Percentiles rank a stretch among this genome's conserved stretches.
These are phyloP conservation scores for Mycena vulgaris DNA, from an alignment of 768 basidiomycete species.

Conservation along the genomic window DNA sequence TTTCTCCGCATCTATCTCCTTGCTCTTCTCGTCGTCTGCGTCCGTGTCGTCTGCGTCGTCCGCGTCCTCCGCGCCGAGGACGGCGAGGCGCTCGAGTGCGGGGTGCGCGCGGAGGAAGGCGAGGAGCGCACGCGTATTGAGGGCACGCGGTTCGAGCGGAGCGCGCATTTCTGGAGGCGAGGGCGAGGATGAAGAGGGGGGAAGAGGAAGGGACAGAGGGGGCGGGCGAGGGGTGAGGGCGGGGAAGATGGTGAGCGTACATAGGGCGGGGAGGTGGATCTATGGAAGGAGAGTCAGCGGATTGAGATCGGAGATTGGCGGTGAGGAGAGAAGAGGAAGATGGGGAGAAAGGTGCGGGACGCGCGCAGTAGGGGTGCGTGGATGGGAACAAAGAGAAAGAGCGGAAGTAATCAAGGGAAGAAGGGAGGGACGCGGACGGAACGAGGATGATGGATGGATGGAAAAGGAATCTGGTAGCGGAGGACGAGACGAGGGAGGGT, in stretches of 20 bases:
- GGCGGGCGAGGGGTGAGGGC: background rate
- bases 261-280: slow-evolving; percentile 26
- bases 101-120: slow-evolving; percentile 36
- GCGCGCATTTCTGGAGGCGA: background rate
- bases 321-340: background rate
- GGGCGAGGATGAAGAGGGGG: background rate
- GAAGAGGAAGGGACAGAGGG: background rate
- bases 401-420: too few species aligned
- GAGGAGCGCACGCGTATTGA: slow-evolving; percentile 21
- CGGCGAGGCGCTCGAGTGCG: slow-evolving; percentile 35
- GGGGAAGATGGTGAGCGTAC: slow-evolving; percentile 31
- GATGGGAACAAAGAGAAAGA: too few species aligned
- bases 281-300: background rate
- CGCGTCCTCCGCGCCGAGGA: slow-evolving; percentile 18
- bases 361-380: too few species aligned
- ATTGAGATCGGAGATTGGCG: too few species aligned
- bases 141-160: too few species aligned
- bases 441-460: too few species aligned
- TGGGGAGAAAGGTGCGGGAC: background rate
- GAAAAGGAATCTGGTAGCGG: too few species aligned
- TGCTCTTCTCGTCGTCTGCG: too few species aligned
- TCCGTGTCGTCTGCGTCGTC: background rate
- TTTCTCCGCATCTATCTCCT: background rate
- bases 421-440: too few species aligned
- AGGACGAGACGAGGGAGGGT: too few species aligned